Conservation (phyloP, 768 basidiomycete species). For the Asterophora parasitica region DNA sequence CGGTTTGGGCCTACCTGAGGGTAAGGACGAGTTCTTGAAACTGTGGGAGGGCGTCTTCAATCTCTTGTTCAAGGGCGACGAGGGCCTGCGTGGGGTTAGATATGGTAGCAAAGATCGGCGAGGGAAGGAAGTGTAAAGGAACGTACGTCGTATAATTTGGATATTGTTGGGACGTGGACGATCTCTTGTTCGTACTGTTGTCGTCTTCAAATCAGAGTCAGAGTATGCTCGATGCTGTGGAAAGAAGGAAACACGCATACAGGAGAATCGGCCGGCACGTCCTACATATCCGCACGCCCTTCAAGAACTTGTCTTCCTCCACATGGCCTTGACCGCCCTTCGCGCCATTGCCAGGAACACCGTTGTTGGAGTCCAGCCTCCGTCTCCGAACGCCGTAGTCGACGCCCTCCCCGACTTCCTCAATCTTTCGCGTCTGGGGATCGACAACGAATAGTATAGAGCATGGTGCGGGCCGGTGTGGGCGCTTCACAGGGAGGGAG, state of each 20-base stretch:
- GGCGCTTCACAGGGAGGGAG: slow-evolving; percentile 73
- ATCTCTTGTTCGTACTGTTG: slow-evolving; percentile 75
- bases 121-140: neutral
- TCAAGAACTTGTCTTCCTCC: slow-evolving; percentile 80
- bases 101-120: neutral
- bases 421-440: slow-evolving; percentile 66
- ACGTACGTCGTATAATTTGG: slow-evolving; percentile 65
- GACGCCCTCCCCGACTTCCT: slow-evolving; percentile 80
- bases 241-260: slow-evolving; percentile 49
- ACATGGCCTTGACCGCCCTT: slow-evolving; percentile 35
- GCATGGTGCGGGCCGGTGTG: slow-evolving; percentile 63
- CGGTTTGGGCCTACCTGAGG: slow-evolving; percentile 45
- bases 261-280: slow-evolving; percentile 75
- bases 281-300: slow-evolving; percentile 84
- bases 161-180: slow-evolving; percentile 52
- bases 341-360: slow-evolving; percentile 25
- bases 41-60: slow-evolving; percentile 81
- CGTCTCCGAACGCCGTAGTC: slow-evolving; percentile 74
- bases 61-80: slow-evolving; percentile 75
- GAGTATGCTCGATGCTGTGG: slow-evolving; percentile 4
- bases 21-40: slow-evolving; percentile 82
- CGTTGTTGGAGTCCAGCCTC: slow-evolving; percentile 22
- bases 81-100: slow-evolving; percentile 46
- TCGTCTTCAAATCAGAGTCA: slow-evolving; percentile 40
- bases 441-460: slow-evolving; percentile 88